These are phyloP conservation scores for Starmerella stellata DNA, from an alignment of 805 yeast genomes.

Conservation along the genomic window DNA sequence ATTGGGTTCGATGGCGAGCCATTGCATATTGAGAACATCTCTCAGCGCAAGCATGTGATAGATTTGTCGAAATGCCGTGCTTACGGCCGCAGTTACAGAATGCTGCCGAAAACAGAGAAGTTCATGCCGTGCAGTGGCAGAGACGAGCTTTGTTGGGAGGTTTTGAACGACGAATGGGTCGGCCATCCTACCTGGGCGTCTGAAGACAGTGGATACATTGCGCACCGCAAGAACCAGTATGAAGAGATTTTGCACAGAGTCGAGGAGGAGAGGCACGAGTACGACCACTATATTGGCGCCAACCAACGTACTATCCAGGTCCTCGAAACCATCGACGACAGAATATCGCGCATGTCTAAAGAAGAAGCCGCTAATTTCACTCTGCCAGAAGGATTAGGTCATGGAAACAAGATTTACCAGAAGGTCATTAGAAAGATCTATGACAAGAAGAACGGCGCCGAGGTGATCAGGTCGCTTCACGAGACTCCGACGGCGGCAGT, in stretches of 20 bases:
- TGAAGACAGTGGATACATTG: conserved; percentile 95
- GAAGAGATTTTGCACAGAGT: conserved; percentile 89
- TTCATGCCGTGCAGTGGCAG: conserved; percentile 96
- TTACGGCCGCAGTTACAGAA: conserved; percentile 86
- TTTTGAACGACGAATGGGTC: conserved; percentile 95
- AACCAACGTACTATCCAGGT: conserved; percentile 89
- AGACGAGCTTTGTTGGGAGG: conserved; percentile 99
- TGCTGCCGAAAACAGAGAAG: conserved; percentile 82
- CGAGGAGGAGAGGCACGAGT: conserved; percentile 95
- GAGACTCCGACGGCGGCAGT: conserved; percentile 91
- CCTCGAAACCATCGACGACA: conserved; percentile 81
- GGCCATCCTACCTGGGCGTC: conserved; percentile 99
- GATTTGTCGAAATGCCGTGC: conserved; percentile 83
- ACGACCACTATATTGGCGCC: conserved; percentile 88
- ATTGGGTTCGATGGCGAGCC: conserved; percentile 81
- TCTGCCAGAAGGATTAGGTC: conserved; percentile 85
- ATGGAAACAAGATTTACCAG: conserved; percentile 83
- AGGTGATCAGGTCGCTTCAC: conserved; percentile 87
- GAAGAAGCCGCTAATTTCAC: conserved; percentile 77
- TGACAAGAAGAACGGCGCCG: conserved; percentile 87
- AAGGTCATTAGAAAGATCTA: conserved; percentile 83
- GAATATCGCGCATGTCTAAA: conserved; percentile 79
- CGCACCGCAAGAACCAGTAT: conserved; percentile 96
- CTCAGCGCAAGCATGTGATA: conserved; percentile 73
- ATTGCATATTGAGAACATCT: conserved; percentile 67